Conservation (phyloP, 176 grass and related monocot genomes). For the Areca catechu region DNA sequence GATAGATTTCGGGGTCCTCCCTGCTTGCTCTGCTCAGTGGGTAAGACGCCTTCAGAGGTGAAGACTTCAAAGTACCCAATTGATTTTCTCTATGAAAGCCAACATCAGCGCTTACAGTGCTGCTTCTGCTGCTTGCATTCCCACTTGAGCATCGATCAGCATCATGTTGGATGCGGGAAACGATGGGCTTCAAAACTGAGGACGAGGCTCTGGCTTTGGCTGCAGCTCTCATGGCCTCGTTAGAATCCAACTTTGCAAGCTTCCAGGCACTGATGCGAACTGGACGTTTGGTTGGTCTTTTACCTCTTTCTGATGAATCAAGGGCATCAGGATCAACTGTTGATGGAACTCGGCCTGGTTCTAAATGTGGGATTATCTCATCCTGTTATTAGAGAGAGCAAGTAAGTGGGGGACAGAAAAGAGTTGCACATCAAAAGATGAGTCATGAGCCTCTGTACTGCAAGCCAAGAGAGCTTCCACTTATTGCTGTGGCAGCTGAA, state of each 20-base stretch:
- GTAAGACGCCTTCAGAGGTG: conserved; percentile 11
- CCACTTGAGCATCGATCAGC: conserved; percentile 14
- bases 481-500: conserved; percentile 19
- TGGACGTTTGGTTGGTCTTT: conserved; percentile 11
- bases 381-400: conserved; percentile 1
- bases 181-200: conserved; percentile 13
- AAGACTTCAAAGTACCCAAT: conserved; percentile 5
- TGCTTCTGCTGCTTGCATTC: conserved; percentile 21
- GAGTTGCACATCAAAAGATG: neutral
- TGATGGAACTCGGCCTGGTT: conserved; percentile 14
- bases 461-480: conserved; percentile 16
- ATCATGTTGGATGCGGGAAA: conserved; percentile 5
- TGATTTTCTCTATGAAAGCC: neutral
- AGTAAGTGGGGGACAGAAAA: neutral
- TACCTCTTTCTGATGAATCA: neutral
- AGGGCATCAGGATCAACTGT: conserved; percentile 19
- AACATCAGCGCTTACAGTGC: conserved; percentile 4
- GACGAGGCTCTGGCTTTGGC: conserved; percentile 19
- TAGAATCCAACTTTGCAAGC: conserved; percentile 15
- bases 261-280: conserved; percentile 21
- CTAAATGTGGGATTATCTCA: conserved; percentile 20
- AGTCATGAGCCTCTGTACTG: conserved; percentile 10
- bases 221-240: conserved; percentile 15
- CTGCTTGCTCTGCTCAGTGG: conserved; percentile 10
- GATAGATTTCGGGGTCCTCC: conserved; percentile 13